Conservation (phyloP, 148 eudicot genomes). For the Rhododendron mucronatum region DNA sequence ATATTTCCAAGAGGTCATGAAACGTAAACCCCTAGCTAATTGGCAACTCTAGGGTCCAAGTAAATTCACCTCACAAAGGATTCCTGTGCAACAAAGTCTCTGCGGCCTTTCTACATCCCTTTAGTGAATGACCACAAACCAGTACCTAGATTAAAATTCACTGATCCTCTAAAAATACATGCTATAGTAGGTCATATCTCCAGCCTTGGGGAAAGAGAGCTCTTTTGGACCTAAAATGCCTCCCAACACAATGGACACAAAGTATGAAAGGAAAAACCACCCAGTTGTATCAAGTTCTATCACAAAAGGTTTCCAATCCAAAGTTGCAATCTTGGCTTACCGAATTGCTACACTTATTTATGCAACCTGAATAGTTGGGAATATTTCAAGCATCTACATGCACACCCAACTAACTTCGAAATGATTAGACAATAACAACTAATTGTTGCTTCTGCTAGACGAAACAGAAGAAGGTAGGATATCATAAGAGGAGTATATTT, state of each 20-base stretch:
- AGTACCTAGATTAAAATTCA: neutral
- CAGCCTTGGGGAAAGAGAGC: neutral
- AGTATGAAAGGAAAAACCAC: neutral
- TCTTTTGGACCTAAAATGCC: neutral
- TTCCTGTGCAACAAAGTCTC: neutral
- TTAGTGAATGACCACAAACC: neutral
- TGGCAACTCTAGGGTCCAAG: neutral
- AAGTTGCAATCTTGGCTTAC: neutral
- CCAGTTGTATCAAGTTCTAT: neutral
- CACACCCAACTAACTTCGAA: slow-evolving; percentile 1
- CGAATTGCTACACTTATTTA: neutral
- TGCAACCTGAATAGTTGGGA: neutral
- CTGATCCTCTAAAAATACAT: neutral
- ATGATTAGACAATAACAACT: neutral
- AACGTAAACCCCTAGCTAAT: neutral
- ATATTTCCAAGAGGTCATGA: neutral
- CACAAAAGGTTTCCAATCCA: neutral
- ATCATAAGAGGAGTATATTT: neutral
- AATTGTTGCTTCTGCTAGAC: neutral
- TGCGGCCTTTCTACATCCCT: neutral
- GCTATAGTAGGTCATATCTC: neutral
- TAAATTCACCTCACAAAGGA: neutral
- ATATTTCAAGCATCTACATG: slow-evolving; percentile 3
- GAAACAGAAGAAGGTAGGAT: neutral
- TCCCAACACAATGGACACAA: neutral